These are phyloP conservation scores for Rhizopogon vinicolor DNA, from an alignment of 768 basidiomycete genomes.

Conservation along the genomic window DNA sequence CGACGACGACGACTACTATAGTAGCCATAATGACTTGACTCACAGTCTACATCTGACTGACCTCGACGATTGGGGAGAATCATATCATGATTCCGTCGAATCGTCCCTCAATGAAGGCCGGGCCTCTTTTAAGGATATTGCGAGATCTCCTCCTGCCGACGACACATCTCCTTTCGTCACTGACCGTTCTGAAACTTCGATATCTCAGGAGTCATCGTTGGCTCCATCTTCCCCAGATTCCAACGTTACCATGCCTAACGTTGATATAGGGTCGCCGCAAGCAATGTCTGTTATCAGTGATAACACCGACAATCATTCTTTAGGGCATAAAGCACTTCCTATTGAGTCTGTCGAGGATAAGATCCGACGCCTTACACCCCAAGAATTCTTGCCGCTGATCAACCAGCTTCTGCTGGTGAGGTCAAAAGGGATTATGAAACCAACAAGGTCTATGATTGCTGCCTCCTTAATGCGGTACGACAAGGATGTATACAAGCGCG, in stretches of 20 bases:
- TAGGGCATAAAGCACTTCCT: background rate
- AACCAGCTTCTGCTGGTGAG: slow-evolving; percentile 16
- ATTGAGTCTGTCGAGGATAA: slow-evolving; percentile 4
- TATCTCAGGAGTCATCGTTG: background rate
- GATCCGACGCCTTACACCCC: slow-evolving; percentile 12
- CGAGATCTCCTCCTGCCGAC: background rate
- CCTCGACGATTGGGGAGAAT: background rate
- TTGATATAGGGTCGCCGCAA: background rate
- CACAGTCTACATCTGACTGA: background rate
- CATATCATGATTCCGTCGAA: background rate
- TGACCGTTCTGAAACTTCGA: background rate
- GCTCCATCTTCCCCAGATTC: background rate
- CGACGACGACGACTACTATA: background rate
- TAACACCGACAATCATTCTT: slow-evolving; percentile 3
- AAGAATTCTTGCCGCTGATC: slow-evolving; percentile 27
- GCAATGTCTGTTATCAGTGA: background rate
- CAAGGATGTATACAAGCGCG: slow-evolving; percentile 20
- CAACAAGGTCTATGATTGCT: slow-evolving; percentile 36
- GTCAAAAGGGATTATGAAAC: slow-evolving; percentile 24
- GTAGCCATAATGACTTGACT: background rate
- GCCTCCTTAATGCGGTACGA: slow-evolving; percentile 25
- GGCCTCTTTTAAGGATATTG: background rate
- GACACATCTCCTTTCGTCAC: background rate
- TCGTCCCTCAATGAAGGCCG: background rate
- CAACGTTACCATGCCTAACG: background rate